Percentiles rank a stretch among this genome's conserved stretches.
phyloP scores from a whole-genome alignment of 495 filamentous ascomycete genomes.

The Cenococcum geophilum region DNA sequence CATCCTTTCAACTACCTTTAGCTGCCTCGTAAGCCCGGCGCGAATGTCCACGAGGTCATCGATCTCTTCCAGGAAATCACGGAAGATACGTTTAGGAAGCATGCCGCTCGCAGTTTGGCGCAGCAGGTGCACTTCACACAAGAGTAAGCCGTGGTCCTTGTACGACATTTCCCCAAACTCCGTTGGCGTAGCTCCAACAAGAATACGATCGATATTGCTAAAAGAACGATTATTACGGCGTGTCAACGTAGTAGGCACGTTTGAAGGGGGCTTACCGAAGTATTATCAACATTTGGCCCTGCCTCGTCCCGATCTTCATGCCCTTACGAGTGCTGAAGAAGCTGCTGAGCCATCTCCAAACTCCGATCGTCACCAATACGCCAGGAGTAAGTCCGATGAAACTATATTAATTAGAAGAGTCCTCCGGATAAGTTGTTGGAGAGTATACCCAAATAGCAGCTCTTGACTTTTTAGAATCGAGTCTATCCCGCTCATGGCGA shows the following conservation, averaged over 20 bases:
- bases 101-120: constrained; percentile 56
- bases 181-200: constrained; percentile 58
- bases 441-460: constrained; percentile 74
- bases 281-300: constrained; percentile 61
- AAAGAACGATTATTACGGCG: neutral
- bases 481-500: constrained; percentile 92
- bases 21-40: constrained; percentile 62
- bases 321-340: constrained; percentile 62
- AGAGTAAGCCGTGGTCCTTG: constrained; percentile 81
- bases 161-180: constrained; percentile 65
- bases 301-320: constrained; percentile 50
- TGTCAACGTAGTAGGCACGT: neutral
- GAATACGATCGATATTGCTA: constrained; percentile 64
- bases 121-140: constrained; percentile 81
- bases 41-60: constrained; percentile 74
- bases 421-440: neutral
- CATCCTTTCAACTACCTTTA: constrained; percentile 71
- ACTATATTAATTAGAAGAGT: constrained; percentile 39
- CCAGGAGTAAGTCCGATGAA: constrained; percentile 91
- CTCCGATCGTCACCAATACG: constrained; percentile 72
- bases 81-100: constrained; percentile 63
- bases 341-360: constrained; percentile 62
- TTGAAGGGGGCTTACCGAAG: constrained; percentile 50
- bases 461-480: constrained; percentile 90
- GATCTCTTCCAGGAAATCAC: constrained; percentile 80